A percentile compares a stretch with the other conserved stretches of the same genome.
Conservation (phyloP, 2,329 filamentous ascomycete genomes). For the Penicillium sp. region DNA sequence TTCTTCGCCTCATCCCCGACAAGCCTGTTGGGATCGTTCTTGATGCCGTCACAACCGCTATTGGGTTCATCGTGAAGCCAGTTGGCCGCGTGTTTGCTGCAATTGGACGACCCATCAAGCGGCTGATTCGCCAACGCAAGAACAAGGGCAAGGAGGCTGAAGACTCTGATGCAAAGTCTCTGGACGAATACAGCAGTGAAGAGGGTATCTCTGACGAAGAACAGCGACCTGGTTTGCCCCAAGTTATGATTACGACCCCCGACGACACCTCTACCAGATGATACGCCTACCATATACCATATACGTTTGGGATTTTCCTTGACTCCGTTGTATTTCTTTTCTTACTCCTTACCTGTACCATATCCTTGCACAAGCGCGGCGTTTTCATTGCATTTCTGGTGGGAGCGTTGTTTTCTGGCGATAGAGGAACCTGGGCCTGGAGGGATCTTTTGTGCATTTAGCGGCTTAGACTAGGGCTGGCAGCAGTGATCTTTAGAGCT, state of each 20-base stretch:
- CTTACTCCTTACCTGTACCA: neutral
- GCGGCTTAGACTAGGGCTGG: neutral
- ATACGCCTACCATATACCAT: neutral
- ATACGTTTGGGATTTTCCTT: neutral
- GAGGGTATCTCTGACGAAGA: conserved; percentile 11
- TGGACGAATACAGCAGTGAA: conserved; percentile 5
- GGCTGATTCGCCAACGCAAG: conserved; percentile 25
- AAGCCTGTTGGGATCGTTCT: conserved; percentile 52
- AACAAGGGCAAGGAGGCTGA: neutral
- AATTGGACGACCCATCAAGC: conserved; percentile 29
- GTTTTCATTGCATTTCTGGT: neutral
- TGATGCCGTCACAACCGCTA: conserved; percentile 57
- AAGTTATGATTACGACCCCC: conserved; percentile 14
- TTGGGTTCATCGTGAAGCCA: conserved; percentile 58
- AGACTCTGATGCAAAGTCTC: neutral
- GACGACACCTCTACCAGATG: conserved; percentile 5
- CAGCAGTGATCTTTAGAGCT: neutral
- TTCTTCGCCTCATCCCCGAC: conserved; percentile 84
- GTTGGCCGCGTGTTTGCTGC: conserved; percentile 38
- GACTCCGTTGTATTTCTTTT: neutral
- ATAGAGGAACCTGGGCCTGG: neutral
- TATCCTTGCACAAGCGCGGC: neutral
- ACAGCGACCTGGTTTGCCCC: conserved; percentile 5
- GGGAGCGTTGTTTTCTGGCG: neutral
- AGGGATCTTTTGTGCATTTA: conserved; percentile 2